These are phyloP conservation scores for Aspergillus clavatus DNA, from an alignment of 2,329 filamentous ascomycete species.

Conservation along the genomic window DNA sequence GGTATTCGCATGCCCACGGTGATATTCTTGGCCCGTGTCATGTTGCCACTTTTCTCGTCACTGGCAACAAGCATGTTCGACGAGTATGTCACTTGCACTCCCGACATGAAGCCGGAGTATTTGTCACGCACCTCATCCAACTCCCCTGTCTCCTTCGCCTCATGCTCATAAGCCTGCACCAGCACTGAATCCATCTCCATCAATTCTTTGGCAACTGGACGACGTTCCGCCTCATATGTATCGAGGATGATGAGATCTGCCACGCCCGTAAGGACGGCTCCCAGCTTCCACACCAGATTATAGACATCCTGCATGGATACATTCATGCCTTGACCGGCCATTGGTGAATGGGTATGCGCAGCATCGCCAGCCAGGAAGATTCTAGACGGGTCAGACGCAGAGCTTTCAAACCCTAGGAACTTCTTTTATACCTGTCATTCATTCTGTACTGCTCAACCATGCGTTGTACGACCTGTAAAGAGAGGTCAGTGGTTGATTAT, in stretches of 20 bases:
- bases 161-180: conserved; percentile 7
- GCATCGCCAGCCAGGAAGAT: conserved; percentile 70
- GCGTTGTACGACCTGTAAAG: conserved; percentile 64
- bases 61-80: conserved; percentile 1
- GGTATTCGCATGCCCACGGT: conserved; percentile 13
- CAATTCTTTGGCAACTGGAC: conserved; percentile 36
- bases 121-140: conserved; percentile 8
- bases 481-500: too few relatives aligned
- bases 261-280: conserved; percentile 40
- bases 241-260: conserved; percentile 38
- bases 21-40: conserved; percentile 6
- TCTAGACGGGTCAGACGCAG: too few relatives aligned
- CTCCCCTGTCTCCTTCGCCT: not conserved
- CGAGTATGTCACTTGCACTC: conserved; percentile 9
- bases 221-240: conserved; percentile 48
- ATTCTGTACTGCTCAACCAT: conserved; percentile 55
- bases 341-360: conserved; percentile 55
- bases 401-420: too few relatives aligned
- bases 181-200: conserved; percentile 10
- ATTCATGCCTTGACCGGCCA: conserved; percentile 57
- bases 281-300: conserved; percentile 55
- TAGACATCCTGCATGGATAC: conserved; percentile 51
- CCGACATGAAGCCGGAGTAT: conserved; percentile 12
- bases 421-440: too few relatives aligned
- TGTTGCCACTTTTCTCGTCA: not conserved